Conservation (phyloP, 2,329 filamentous ascomycete species). For the Stachybotrys chartarum region DNA sequence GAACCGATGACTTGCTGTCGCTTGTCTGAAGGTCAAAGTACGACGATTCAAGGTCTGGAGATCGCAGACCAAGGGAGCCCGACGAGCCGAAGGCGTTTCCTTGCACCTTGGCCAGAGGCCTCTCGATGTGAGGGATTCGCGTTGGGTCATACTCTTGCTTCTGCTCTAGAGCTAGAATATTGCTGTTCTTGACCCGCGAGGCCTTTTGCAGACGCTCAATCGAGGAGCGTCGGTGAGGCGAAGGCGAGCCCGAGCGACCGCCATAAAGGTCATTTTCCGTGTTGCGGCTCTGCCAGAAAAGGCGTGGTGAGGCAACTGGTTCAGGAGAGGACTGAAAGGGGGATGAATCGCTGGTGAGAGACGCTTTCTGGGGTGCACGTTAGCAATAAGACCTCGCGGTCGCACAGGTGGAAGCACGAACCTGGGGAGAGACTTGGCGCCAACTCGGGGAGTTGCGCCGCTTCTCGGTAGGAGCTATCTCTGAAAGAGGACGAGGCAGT, state of each 20-base stretch:
- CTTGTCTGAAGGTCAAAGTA: conserved; percentile 38
- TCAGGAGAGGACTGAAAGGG: conserved; percentile 81
- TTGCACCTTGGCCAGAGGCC: conserved; percentile 71
- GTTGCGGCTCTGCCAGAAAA: conserved; percentile 86
- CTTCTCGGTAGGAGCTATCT: conserved; percentile 79
- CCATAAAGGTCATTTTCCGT: conserved; percentile 68
- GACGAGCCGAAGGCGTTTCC: conserved; percentile 61
- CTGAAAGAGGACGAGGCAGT: conserved; percentile 70
- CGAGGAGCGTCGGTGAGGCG: conserved; percentile 74
- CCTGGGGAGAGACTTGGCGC: conserved; percentile 52
- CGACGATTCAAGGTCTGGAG: conserved; percentile 35
- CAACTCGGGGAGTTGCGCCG: conserved; percentile 90
- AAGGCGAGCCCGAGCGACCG: conserved; percentile 53
- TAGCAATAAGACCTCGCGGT: neutral
- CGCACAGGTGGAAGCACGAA: conserved; percentile 12
- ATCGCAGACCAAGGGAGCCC: conserved; percentile 45
- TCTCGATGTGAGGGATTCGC: conserved; percentile 68
- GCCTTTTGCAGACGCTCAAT: conserved; percentile 94
- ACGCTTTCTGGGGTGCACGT: conserved; percentile 51
- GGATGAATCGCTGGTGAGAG: conserved; percentile 66
- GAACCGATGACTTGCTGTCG: conserved; percentile 50
- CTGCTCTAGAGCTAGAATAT: conserved; percentile 88
- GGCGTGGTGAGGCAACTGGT: conserved; percentile 63
- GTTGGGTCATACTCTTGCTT: conserved; percentile 89
- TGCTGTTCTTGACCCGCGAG: conserved; percentile 96